Conservation (phyloP, 2,329 filamentous ascomycete species). For the Cercospora sesami region DNA sequence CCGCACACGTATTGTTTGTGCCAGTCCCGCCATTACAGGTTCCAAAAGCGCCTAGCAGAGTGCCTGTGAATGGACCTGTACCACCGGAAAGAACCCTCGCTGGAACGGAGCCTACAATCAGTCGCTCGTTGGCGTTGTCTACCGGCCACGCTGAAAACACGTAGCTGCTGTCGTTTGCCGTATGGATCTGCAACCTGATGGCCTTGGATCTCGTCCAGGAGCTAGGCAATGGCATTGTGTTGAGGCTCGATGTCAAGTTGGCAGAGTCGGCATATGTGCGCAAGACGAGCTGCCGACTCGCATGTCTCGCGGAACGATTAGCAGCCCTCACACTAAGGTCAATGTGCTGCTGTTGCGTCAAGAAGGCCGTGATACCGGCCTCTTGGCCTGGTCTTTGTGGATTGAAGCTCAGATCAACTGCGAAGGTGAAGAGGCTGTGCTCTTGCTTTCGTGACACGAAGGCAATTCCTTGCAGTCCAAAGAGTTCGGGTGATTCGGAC, state of each 20-base stretch:
- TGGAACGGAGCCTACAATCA: conserved; percentile 32
- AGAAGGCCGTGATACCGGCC: conserved; percentile 55
- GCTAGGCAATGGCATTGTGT: neutral
- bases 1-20: conserved; percentile 33
- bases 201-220: neutral
- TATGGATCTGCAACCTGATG: conserved; percentile 8
- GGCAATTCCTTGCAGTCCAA: conserved; percentile 51
- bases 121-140: neutral
- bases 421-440: conserved; percentile 56
- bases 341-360: conserved; percentile 57
- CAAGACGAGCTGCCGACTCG: conserved; percentile 1
- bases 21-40: conserved; percentile 49
- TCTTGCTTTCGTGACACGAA: conserved; percentile 59
- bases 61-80: conserved; percentile 40
- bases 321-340: conserved; percentile 42
- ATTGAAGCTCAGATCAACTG: conserved; percentile 49
- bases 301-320: neutral
- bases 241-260: conserved; percentile 9
- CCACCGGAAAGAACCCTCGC: conserved; percentile 38
- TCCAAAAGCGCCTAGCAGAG: conserved; percentile 54
- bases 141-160: conserved; percentile 8
- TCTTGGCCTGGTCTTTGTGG: conserved; percentile 48
- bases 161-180: conserved; percentile 9
- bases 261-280: conserved; percentile 5
- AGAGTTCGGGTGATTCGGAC: conserved; percentile 50